Evolutionary conservation across 768 basidiomycete species (phyloP), one percentile per base, ranked within the genome.

Genomic region (Calocera cornea): DNA sequence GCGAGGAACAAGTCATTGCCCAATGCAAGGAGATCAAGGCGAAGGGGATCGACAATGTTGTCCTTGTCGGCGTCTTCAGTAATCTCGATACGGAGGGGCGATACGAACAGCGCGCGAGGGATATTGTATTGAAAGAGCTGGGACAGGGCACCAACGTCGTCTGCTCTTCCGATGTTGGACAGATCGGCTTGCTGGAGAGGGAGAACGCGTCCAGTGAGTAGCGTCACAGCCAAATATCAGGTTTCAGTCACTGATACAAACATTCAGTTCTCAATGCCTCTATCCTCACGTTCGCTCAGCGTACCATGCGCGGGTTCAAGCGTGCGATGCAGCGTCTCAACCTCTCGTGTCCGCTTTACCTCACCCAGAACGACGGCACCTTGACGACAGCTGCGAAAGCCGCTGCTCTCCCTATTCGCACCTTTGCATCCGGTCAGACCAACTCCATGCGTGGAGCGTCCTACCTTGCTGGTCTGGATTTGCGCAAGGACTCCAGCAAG

Each of bases 51-150:
- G n/a, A 65, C 64, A 72, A 73, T 16, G 75, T 84, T 38, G 83
- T 82, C 44, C 72, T 84, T 34, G 76, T 79, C 47, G 81, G 81
- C 24, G 77, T 84, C 0, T 84, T 81, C 70, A 78, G 83, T 0
- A 81, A 82, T 33, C 76, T 83, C 38, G 83, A 84, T 71, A 72
- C 71, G 54, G 74, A 76, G 33, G 71, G 78, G 64, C 75, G 75
- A 41, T 83, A 85, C 68, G 84, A 85, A 75, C 79, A 80, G 64
- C 72, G 70, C n/a, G 84, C 81, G 38, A 77, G 76, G 66, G 74
- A 76, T 2, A 79, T 83, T 72, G 72, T 85, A 14, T 72, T 71
- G 8, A 77, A 75, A 29, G 74, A 80, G 38, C 77, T 83, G 38
- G 74, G 74, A 11, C 74, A 76, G 64, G 74, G 78, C 47, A 65